Evolutionary conservation across 371 early-diverging fungal species (phyloP), one percentile per base, ranked within the genome.

Genomic region (Mucor racemosus): DNA sequence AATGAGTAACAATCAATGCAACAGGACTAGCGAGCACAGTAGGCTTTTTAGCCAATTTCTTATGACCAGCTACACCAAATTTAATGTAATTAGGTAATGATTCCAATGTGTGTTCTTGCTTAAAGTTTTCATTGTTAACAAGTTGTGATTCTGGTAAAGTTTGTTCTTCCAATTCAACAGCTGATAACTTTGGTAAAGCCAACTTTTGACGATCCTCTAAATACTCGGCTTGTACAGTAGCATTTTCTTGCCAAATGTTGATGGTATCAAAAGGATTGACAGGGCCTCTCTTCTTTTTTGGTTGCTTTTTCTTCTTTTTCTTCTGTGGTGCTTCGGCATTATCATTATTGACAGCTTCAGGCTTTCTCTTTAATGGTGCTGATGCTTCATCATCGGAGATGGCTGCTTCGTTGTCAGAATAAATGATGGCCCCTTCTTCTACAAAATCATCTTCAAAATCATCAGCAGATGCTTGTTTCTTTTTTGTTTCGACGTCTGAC

Each of bases 1-100:
- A 90, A 26, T 89, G 84, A 26, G 91, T 87, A 4, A 95, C 64
- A 34, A 95, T 83, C 33, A 95, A 68, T 4, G 90, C 88, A 11
- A 85, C 81, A 7, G 92, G 94, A 1, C 87, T 87, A 57, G 79
- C 85, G 6, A 72, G 77, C 35, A 77, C 75, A 17, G 78, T 82
- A 33, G 84, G 86, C 39, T 79, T 81, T 60, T 85, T 79, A 5
- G 76, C 71, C 54, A 90, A 69, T 46, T 87, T 85, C 58, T 76
- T 84, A 63, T 77, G 82, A 34, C 74, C 69, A 50, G 73, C 74
- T 35, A 83, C 81, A 60, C 85, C 86, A 62, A 82, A 88, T 62
- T 88, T 88, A 66, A 88, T 68, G 68, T 84, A 88, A 34, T 82
- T 82, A 9, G 86, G 82, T 41, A 88, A 66, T 35, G 82, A 71